A percentile compares a stretch with the other conserved stretches of the same genome.
Evolutionary conservation across 2,329 filamentous ascomycete genomes (phyloP).

Genomic region (Cladosporium sphaerospermum): DNA sequence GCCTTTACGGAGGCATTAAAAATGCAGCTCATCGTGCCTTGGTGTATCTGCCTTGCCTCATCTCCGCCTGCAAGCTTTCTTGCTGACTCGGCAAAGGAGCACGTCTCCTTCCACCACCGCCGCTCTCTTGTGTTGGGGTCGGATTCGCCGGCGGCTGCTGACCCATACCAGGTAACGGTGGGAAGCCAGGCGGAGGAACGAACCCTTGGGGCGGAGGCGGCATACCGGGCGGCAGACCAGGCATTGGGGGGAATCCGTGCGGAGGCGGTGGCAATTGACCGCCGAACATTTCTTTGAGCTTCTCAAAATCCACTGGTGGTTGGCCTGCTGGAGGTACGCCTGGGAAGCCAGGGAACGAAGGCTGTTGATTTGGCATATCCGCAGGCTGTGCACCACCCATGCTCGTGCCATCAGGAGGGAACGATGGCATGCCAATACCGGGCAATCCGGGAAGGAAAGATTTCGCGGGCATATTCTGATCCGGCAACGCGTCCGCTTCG

Average conservation of each 20-base stretch:
- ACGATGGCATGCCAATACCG: conserved; percentile 41
- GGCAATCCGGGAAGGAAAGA: conserved; percentile 53
- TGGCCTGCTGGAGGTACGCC: conserved; percentile 20
- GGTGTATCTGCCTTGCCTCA: conserved; percentile 52
- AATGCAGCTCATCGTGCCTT: conserved; percentile 29
- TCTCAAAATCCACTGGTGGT: conserved; percentile 25
- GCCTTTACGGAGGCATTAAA: too few relatives aligned
- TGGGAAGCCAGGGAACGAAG: conserved; percentile 20
- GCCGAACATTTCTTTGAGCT: conserved; percentile 27
- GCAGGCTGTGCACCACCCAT: conserved; percentile 34
- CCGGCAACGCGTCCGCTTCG: conserved; percentile 84
- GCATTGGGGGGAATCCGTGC: conserved; percentile 16
- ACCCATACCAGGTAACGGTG: conserved; percentile 29
- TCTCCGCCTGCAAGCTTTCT: conserved; percentile 73
- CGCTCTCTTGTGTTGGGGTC: conserved; percentile 14
- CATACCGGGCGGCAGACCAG: conserved; percentile 15
- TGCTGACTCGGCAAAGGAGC: conserved; percentile 76
- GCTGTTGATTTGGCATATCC: conserved; percentile 16
- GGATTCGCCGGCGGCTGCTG: conserved; percentile 1
- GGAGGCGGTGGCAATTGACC: conserved; percentile 26
- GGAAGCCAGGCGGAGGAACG: conserved; percentile 30
- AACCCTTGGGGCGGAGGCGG: conserved; percentile 26
- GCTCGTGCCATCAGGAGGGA: conserved; percentile 38
- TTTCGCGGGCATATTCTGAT: conserved; percentile 73
- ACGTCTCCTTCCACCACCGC: conserved; percentile 46